These are phyloP conservation scores for Acanthamoeba royreba DNA, from an alignment of 208 protist species.

Conservation along the genomic window DNA sequence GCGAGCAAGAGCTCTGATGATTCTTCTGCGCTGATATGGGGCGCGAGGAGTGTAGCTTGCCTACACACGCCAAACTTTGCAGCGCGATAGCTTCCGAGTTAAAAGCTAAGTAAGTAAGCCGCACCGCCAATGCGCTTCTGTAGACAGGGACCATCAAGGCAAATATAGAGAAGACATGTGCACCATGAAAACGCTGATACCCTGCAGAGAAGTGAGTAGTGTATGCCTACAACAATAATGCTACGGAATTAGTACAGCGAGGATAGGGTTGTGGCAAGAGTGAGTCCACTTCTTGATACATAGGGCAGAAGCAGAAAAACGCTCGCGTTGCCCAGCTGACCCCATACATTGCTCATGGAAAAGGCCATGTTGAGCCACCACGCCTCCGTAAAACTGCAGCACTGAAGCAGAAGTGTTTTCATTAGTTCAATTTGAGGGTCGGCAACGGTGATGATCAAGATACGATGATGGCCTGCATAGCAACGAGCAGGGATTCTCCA, in stretches of 20 bases:
- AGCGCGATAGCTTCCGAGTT: too few relatives aligned
- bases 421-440: neutral
- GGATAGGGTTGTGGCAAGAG: neutral
- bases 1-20: too few relatives aligned
- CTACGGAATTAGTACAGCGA: neutral
- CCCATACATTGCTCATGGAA: constrained; percentile 34
- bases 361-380: constrained; percentile 43
- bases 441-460: neutral
- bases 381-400: neutral
- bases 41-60: too few relatives aligned
- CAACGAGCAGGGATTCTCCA: neutral
- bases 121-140: neutral
- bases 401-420: neutral
- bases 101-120: too few relatives aligned
- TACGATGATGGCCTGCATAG: constrained; percentile 37
- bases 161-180: neutral
- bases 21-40: too few relatives aligned
- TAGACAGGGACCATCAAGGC: neutral
- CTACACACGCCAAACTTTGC: too few relatives aligned
- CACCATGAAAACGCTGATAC: constrained; percentile 9
- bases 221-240: neutral
- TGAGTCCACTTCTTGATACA: neutral
- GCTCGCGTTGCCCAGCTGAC: constrained; percentile 2
- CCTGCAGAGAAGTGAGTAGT: neutral
- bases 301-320: neutral